Evolutionary conservation across 2,329 filamentous ascomycete species (phyloP), one percentile per base, ranked within the genome.

Genomic region (Verticillium isaacii): DNA sequence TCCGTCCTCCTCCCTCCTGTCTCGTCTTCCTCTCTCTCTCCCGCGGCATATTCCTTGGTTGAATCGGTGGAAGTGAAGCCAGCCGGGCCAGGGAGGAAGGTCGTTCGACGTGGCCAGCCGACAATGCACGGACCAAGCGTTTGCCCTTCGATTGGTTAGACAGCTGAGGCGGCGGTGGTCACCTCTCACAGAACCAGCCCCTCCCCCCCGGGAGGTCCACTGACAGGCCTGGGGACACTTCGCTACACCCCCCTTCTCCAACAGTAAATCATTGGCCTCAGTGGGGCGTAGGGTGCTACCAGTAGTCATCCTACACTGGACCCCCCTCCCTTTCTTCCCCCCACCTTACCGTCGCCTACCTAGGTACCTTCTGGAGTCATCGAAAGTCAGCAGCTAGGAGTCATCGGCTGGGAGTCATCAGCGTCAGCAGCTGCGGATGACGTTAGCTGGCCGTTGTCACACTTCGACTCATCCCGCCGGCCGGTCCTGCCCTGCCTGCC

Each of bases 71-170:
- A 29, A 29, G 29, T 36, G 34, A 36, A 4, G 2, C 14, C 14
- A 14, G 34, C 34, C 34, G 14, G 34, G 34, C 29, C 29, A 36
- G 9, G 34, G 14, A 36, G 34, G 34, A 36, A 11, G 34, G 34
- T 36, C 34, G 34, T 36, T 36, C 34, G 34, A 14, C 34, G 34
- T 36, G 34, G 34, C 9, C 9, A 36, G 9, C 34, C 34, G 14
- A 45, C 5, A 23, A 36, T 34, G 62, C 63, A 62, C 60, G 41
- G 63, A 64, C 63, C 63, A 65, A 9, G 32, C 58, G 60, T 65
- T 65, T 64, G 62, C 36, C 37, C 3, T 25, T 52, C 37, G 15
- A n/a, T 17, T 41, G 37, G 37, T 17, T 41, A 15, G 37, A 15
- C 29, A 29, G 29, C 29, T 29, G 29, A 29, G 29, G 29, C 29